Evolutionary conservation across 2,329 filamentous ascomycete genomes (phyloP), one percentile per base, ranked within the genome.

Genomic region (Ophiosphaerella narmari): DNA sequence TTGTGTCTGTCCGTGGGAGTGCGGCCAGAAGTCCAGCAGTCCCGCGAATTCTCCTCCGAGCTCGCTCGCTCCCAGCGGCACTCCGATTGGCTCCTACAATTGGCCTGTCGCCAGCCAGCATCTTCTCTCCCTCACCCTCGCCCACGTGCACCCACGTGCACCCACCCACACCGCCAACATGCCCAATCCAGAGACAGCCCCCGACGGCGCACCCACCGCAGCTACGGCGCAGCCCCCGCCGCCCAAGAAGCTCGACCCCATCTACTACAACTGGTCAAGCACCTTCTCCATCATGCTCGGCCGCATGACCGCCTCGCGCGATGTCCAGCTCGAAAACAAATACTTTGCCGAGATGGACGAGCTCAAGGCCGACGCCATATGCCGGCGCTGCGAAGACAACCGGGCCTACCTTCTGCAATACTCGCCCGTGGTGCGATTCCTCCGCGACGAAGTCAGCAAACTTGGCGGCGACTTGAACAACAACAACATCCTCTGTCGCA

Each of bases 351-450:
- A 85, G 71, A 85, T 86, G 57, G 91, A 95, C 78, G 79, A 82
- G 47, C 80, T 85, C 49, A 86, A 91, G 75, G 91, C 94, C 77
- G 83, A 82, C 54, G 78, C 80, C 26, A 91, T 97, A 80, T 92
- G 89, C 80, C 82, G 81, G 67, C 85, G 85, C 46, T 96, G 91
- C 79, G 90, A 97, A 68, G 78, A 86, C 37, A 84, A 90, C 74
- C 86, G 90, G 49, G 88, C 94, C 74, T 97, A 89, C 80, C 83
- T 95, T 32, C 85, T 97, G 65, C 77, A 85, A 68, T 89, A 92
- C 79, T 93, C 78, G 78, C 94, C 94, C 24, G 85, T 90, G 48
- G 86, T 99, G 52, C 87, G 88, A 54, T 99, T 96, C 81, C 79
- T 99, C 75, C 85, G 85, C 47, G 86, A 94, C 59, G 90, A 91